Percentiles rank a stretch among this genome's conserved stretches.
Evolutionary conservation across 805 yeast species (phyloP).

Genomic region (Suhomyces xylopsoci): DNA sequence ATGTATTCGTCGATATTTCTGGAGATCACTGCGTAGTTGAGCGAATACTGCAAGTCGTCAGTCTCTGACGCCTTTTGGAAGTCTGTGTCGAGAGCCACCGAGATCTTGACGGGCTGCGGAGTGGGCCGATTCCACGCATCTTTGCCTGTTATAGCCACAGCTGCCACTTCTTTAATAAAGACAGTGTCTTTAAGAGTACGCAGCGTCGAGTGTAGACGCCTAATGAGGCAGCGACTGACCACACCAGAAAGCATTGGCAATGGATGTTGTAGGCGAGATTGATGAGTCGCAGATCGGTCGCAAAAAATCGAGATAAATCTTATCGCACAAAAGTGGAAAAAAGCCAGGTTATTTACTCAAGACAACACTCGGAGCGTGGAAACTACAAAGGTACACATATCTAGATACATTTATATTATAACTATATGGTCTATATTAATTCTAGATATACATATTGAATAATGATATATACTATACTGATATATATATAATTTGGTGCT

Average conservation of each 20-base stretch:
- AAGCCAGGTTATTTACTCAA: neutral
- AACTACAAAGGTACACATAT: no score
- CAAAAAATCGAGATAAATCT: neutral
- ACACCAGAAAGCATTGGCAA: neutral
- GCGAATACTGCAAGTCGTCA: conserved; percentile 78
- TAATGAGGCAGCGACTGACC: neutral
- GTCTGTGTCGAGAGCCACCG: conserved; percentile 60
- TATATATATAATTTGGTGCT: no score
- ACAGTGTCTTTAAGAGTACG: conserved; percentile 32
- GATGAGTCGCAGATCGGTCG: neutral
- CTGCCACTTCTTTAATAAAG: conserved; percentile 54
- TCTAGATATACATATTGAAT: no score
- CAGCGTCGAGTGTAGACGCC: neutral
- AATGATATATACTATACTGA: no score
- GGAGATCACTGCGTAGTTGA: conserved; percentile 85
- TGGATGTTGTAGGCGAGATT: no score
- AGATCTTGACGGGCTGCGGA: conserved; percentile 63
- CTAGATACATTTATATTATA: no score
- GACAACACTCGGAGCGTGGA: neutral
- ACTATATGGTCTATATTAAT: no score
- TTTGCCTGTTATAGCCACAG: conserved; percentile 63
- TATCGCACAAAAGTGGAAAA: neutral
- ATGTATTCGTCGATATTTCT: conserved; percentile 57
- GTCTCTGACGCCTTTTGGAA: conserved; percentile 71
- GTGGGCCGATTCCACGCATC: conserved; percentile 72